Base-by-base conservation (phyloP, 2,329 filamentous ascomycete genomes). In the Diaporthe vaccinii region DNA sequence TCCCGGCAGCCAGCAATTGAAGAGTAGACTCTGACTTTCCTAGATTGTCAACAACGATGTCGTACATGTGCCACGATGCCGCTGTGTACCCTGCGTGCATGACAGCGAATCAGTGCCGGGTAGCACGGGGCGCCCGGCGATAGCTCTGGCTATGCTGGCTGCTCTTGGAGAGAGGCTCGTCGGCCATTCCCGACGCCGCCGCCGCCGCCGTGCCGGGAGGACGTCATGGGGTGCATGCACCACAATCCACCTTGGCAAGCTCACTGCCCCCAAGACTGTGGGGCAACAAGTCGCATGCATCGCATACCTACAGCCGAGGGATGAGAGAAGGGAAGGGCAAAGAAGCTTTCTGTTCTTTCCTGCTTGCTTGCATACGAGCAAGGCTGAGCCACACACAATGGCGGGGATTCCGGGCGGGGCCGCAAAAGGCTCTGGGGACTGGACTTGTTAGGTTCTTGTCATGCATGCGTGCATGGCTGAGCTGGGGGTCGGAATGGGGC, bases 371-470 rank as follows among this genome's bases (percentile, higher is more conserved):
- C 68, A 71, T 71, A 57, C 39, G 44, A 62, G 53, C 58, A 41
- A 55, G 70, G 70, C 70, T 73, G 70, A 73, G 70, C 70, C 70
- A 49, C 58, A 71, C 6, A 34, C 53, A 53, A 53, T 36, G 53
- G 34, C 70, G 70, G 70, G 62, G 44, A 25, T 25, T 39, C 44
- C 58, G 58, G 70, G 46, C 68, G 69, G 69, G 69, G 39, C 49
- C 28, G 14, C n/a, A 44, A 28, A 7, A 55, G 28, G 58, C n/a
- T 41, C n/a, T 41, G 58, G 58, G 58, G 51, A 49, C 36, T 39
- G 36, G 36, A 39, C 36, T 39, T 34, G 20, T 8, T 3, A 28
- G 7, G 8, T 22, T 58, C 28, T 34, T 36, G 36, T 41, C 59
- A 46, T 62, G 59, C 59, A 62, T n/a, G 39, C 22, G 31, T 22